phyloP scores from a whole-genome alignment of 805 yeast species.

The Nakazawaea sp. region DNA sequence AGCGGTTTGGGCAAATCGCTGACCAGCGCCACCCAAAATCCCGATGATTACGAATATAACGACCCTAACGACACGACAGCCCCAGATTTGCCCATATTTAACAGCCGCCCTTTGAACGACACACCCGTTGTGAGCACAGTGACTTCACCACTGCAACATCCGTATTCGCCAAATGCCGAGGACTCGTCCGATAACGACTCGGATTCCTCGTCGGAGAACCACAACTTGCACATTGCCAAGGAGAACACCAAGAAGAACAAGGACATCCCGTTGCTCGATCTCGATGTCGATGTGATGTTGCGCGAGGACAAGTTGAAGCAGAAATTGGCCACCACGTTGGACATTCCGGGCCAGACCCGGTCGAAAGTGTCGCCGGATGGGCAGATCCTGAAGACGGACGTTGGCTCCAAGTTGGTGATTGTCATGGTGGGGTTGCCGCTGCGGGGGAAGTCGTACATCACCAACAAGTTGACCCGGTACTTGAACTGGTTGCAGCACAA shows the following conservation, averaged over 20 bases:
- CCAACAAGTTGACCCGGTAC: conserved; percentile 85
- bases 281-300: conserved; percentile 3
- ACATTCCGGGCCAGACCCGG: conserved; percentile 87
- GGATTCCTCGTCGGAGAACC: conserved; percentile 12
- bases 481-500: conserved; percentile 92
- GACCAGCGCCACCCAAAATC: neutral
- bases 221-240: conserved; percentile 6
- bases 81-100: conserved; percentile 44
- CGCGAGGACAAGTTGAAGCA: conserved; percentile 4
- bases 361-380: conserved; percentile 78
- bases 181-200: conserved; percentile 17
- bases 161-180: conserved; percentile 19
- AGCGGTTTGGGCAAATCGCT: too few relatives aligned
- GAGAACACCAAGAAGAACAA: conserved; percentile 22
- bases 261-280: conserved; percentile 18
- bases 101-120: conserved; percentile 67
- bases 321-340: conserved; percentile 54
- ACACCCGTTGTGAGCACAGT: conserved; percentile 60
- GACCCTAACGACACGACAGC: neutral
- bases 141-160: conserved; percentile 39
- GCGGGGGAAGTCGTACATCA: conserved; percentile 88
- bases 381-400: conserved; percentile 53
- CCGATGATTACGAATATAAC: too few relatives aligned
- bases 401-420: conserved; percentile 79
- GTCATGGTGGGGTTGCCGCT: conserved; percentile 98